phyloP scores from a whole-genome alignment of 1,284 basidiomycete genomes.

The Moesziomyces sp. region DNA sequence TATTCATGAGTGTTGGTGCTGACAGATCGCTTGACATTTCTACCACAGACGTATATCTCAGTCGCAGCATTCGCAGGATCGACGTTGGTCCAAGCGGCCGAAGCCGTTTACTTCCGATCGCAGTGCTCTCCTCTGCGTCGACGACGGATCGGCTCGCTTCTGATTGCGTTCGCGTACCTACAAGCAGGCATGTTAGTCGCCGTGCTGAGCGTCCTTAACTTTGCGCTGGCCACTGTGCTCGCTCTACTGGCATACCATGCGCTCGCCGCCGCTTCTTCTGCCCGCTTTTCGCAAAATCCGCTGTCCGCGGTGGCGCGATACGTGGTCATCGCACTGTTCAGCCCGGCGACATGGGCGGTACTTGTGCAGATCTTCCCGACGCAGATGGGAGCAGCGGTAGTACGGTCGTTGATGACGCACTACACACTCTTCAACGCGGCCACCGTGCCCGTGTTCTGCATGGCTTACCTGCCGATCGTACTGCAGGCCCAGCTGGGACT shows the following conservation, averaged over 20 bases:
- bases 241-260: constrained; percentile 17
- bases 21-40: too few species aligned
- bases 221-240: constrained; percentile 47
- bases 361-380: not conserved
- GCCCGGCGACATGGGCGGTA: constrained; percentile 12
- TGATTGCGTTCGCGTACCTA: constrained; percentile 55
- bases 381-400: not conserved
- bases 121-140: constrained; percentile 3
- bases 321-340: constrained; percentile 7
- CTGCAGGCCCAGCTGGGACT: constrained; percentile 28
- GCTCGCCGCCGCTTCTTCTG: constrained; percentile 11
- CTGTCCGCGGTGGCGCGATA: not conserved
- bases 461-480: constrained; percentile 37
- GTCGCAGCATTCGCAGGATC: not conserved
- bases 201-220: constrained; percentile 58
- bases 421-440: constrained; percentile 26
- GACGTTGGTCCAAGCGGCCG: constrained; percentile 1
- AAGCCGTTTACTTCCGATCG: constrained; percentile 5
- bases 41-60: not conserved
- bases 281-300: not conserved
- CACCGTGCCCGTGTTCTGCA: constrained; percentile 27
- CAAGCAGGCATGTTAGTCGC: constrained; percentile 57
- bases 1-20: not conserved
- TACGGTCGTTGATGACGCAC: constrained; percentile 7
- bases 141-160: constrained; percentile 35